phyloP scores from a whole-genome alignment of 768 basidiomycete species.

The Rhodotorula kratochvilovae region DNA sequence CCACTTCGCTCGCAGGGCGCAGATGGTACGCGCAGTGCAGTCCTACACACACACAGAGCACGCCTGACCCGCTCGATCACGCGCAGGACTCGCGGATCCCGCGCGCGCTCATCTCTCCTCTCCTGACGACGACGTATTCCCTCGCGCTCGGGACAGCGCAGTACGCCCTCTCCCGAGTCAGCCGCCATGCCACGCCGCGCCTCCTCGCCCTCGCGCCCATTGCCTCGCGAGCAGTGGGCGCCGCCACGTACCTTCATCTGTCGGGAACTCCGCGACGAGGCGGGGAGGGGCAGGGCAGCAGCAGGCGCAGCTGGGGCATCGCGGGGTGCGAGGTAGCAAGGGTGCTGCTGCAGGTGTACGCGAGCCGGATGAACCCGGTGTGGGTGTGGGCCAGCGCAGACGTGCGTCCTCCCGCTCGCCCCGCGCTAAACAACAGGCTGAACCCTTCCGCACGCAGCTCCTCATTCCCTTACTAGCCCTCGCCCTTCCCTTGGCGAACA shows the following conservation, averaged over 20 bases:
- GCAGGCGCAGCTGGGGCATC: neutral
- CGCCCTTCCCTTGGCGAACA: neutral
- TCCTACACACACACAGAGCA: too few species aligned
- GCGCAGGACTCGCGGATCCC: neutral
- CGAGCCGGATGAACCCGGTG: conserved; percentile 3
- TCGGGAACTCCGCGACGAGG: too few species aligned
- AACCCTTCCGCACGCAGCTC: neutral
- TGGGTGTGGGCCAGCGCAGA: conserved; percentile 11
- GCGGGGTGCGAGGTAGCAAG: neutral
- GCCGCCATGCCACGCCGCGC: neutral
- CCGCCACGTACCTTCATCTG: neutral
- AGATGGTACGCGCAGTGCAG: too few species aligned
- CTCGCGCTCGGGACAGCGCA: neutral
- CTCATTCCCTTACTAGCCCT: neutral
- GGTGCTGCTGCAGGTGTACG: neutral
- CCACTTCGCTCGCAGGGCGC: too few species aligned
- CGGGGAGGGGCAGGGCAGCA: neutral
- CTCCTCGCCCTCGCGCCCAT: neutral
- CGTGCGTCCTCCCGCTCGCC: neutral
- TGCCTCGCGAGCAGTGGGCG: neutral
- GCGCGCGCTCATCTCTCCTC: neutral
- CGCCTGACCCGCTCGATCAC: too few species aligned
- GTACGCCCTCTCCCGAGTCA: neutral
- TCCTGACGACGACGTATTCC: neutral
- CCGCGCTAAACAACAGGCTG: neutral